Evolutionary conservation across 2,329 filamentous ascomycete species (phyloP).

Genomic region (Alternaria postmessia): DNA sequence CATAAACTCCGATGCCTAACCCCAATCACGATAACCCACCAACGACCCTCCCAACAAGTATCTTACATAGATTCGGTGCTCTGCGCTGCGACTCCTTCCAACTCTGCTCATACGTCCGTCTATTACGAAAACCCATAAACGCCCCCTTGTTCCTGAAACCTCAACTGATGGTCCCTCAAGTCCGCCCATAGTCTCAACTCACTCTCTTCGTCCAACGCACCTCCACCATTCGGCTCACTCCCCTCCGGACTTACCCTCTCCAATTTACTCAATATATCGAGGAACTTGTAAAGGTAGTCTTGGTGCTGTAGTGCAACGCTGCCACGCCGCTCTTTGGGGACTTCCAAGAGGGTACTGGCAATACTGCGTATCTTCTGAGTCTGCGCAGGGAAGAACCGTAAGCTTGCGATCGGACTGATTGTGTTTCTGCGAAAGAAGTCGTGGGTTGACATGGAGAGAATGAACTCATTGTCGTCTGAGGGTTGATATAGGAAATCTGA

Average conservation of each 20-base stretch:
- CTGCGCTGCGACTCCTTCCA: no score
- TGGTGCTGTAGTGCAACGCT: constrained; percentile 67
- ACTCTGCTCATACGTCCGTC: not conserved
- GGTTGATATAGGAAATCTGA: constrained; percentile 22
- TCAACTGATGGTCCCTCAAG: constrained; percentile 77
- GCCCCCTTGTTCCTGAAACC: constrained; percentile 72
- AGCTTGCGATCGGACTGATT: constrained; percentile 32
- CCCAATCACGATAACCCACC: not conserved
- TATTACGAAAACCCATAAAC: constrained; percentile 51
- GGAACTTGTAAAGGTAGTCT: constrained; percentile 74
- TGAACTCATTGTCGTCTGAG: not conserved
- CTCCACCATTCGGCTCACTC: constrained; percentile 39
- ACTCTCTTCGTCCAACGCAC: constrained; percentile 70
- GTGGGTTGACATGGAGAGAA: constrained; percentile 14
- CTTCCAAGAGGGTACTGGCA: constrained; percentile 78
- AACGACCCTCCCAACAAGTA: not conserved
- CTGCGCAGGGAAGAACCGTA: constrained; percentile 50
- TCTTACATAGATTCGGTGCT: no score
- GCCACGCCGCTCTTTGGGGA: constrained; percentile 62
- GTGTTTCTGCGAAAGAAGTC: constrained; percentile 16
- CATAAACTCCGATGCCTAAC: not conserved
- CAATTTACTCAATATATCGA: constrained; percentile 77
- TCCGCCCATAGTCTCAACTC: constrained; percentile 82
- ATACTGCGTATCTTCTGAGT: constrained; percentile 87
- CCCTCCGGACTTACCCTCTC: constrained; percentile 67